Conservation (phyloP, 495 filamentous ascomycete genomes). For the Talaromyces thailandensis region DNA sequence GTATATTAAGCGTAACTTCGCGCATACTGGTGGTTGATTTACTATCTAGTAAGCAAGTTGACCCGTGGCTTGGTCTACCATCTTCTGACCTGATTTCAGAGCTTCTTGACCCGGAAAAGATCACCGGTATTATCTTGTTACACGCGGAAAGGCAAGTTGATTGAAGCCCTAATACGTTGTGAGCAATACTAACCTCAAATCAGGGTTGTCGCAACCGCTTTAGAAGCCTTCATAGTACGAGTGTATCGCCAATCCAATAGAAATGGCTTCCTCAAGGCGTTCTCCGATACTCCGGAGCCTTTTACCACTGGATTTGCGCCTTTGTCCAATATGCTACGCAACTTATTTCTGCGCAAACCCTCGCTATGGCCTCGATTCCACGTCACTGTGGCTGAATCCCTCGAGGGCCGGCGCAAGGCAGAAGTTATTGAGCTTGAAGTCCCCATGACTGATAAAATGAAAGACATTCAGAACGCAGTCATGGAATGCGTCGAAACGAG, state of each 20-base stretch:
- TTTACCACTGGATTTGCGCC: conserved; percentile 88
- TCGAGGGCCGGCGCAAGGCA: conserved; percentile 86
- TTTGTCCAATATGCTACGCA: conserved; percentile 82
- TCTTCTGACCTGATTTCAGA: conserved; percentile 24
- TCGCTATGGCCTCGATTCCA: conserved; percentile 96
- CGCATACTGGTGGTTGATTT: conserved; percentile 92
- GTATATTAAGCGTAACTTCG: conserved; percentile 93
- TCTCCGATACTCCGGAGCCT: conserved; percentile 89
- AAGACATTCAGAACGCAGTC: conserved; percentile 84
- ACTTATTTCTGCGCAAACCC: conserved; percentile 80
- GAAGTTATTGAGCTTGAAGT: conserved; percentile 96
- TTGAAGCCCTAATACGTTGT: not conserved
- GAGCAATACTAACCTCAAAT: conserved; percentile 8
- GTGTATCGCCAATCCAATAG: conserved; percentile 93
- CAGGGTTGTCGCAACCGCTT: conserved; percentile 73
- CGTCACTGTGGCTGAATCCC: conserved; percentile 72
- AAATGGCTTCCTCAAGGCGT: conserved; percentile 87
- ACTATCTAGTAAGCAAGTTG: conserved; percentile 49
- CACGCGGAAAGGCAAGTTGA: conserved; percentile 65
- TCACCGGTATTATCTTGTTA: conserved; percentile 81
- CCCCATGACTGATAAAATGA: conserved; percentile 93
- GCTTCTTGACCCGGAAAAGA: conserved; percentile 69
- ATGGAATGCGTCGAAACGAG: conserved; percentile 95
- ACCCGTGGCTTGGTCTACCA: not conserved
- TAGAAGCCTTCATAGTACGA: conserved; percentile 91